Evolutionary conservation across 805 yeast species (phyloP), one percentile per base, ranked within the genome.

Genomic region (Scheffersomyces lignosus): DNA sequence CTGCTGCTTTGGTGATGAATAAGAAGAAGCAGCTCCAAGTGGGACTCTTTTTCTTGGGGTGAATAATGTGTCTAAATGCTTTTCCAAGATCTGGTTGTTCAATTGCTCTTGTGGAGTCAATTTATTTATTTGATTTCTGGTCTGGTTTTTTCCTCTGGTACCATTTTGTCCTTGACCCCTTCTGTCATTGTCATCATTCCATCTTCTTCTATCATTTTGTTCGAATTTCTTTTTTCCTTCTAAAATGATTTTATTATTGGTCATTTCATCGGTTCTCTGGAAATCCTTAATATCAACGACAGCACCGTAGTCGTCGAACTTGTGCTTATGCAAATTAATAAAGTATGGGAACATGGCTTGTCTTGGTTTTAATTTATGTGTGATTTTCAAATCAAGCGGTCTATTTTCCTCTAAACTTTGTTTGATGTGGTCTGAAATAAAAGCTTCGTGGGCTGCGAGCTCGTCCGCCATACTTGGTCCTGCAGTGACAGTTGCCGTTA

Each of bases 231-330:
- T 56, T 42, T 65, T 66, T 31, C 71, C 62, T 35, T 66, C 69
- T 41, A 59, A 45, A 29, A 64, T 64, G 24, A 63, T 58, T 43
- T 62, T 60, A 16, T 48, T 55, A 40, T 64, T 63, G 24, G 60
- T 53, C 15, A 54, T 63, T 47, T 78, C 83, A 45, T 80, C 86
- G 32, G 70, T 66, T 37, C 72, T 72, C 44, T 71, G 73, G 51
- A 81, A 84, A 48, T 82, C 83, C 26, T 78, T 76, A 29, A 74
- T 73, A 43, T 83, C 81, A 15, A 90, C 80, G 2, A 81, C 62
- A 38, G 79, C 82, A 20, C 99, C 99, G 58, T 91, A 93, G 47
- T 91, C 97, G 54, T 93, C 98, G 31, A 73, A 65, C 46, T 84
- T 78, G 16, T 75, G 65, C 48, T 78, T 77, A 32, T 70, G 74